Evolutionary conservation across 2,329 filamentous ascomycete genomes (phyloP), one percentile per base, ranked within the genome.

Genomic region (Neonectria magnoliae): DNA sequence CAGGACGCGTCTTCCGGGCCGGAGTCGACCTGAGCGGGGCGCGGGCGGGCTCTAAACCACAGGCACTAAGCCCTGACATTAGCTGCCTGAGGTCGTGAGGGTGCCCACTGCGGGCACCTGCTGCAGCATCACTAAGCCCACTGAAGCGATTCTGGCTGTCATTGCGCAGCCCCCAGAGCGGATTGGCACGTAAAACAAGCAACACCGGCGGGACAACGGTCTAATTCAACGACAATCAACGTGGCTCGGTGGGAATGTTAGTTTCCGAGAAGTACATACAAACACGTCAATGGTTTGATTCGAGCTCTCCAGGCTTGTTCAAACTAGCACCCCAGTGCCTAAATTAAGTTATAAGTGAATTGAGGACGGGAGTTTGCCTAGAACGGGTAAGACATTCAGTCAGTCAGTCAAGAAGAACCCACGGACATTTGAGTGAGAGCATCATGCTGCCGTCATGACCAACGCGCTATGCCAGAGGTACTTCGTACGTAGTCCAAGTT

Each of bases 111-210:
- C 48, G 60, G 60, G 52, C 53, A 45, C 53, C 59, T 36, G 47
- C 38, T 62, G 60, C 60, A 62, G 54, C 47, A 52, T 53, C 53
- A 53, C 59, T 62, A 56, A 53, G 45, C 57, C 57, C 57, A 48
- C 57, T 60, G 51, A 55, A 60, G 50, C 11, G 6, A 54, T 54
- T 47, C n/a, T 44, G 16, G 42, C 55, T 47, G 51, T 56, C 53
- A 60, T 60, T 29, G 50, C 31, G 48, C 52, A 44, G 38, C 18
- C 41, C 29, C 33, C 27, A 29, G 42, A 27, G 41, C 31, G 27
- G 13, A 42, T 38, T 59, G 57, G 57, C 31, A 60, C 27, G 7
- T 11, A 53, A 33, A 33, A 22, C 51, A 41, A 27, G 36, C 14
- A 41, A 9, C 20, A 53, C 29, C n/a, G 13, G 48, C 29, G 48